Evolutionary conservation across 2,329 filamentous ascomycete genomes (phyloP).

Genomic region (Trichoderma aggressivum): DNA sequence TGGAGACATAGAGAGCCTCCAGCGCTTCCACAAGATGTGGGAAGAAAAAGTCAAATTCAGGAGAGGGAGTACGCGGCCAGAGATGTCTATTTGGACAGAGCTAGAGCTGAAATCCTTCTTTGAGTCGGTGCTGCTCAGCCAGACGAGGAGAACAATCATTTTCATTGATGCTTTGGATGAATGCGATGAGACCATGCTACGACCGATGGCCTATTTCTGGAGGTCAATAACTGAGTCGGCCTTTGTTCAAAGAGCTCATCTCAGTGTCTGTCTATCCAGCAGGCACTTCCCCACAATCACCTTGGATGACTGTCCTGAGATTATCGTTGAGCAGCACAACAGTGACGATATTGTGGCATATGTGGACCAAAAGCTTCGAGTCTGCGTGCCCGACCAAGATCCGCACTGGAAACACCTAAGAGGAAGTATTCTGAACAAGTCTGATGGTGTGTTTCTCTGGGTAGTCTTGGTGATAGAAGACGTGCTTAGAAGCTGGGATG

Average conservation of each 20-base stretch:
- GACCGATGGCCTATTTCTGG: neutral
- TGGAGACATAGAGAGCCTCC: neutral
- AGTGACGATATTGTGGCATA: neutral
- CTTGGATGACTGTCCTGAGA: neutral
- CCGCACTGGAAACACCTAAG: neutral
- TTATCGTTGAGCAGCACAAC: neutral
- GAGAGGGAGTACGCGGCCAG: no score
- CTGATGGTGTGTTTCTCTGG: neutral
- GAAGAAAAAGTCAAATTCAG: neutral
- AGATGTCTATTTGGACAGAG: neutral
- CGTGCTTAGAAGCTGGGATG: neutral
- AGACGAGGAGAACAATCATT: neutral
- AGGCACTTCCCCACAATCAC: neutral
- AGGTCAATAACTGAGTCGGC: neutral
- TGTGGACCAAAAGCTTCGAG: neutral
- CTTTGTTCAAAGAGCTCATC: neutral
- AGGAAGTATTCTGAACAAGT: neutral
- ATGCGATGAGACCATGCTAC: neutral
- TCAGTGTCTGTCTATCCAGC: neutral
- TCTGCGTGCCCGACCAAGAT: no score
- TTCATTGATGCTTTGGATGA: conserved; percentile 8
- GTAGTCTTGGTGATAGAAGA: neutral
- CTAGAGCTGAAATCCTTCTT: neutral
- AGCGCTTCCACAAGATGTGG: neutral
- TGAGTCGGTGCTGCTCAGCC: rapidly evolving